Base-by-base conservation (phyloP, 2,329 filamentous ascomycete species). In the Cercospora nicotianae region DNA sequence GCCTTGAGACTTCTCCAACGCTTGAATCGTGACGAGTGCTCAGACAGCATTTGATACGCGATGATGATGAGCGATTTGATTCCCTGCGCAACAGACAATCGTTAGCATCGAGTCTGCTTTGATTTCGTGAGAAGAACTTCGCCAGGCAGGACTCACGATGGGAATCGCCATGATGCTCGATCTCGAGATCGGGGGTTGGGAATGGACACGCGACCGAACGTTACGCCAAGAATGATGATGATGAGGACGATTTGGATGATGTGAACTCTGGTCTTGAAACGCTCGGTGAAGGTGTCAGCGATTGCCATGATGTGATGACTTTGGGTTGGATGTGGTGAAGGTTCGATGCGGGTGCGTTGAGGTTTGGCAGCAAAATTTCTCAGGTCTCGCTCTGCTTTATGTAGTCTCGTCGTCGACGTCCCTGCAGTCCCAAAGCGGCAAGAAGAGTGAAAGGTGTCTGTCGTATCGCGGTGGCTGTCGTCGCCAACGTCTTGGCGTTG, bases 1-100 rank as follows among this genome's bases (percentile, higher is more conserved):
- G 80, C 80, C 72, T 82, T 83, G 5, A 79, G 72, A 70, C 77
- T 81, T 30, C 70, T 75, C 80, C 79, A 83, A 64, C 74, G 75
- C 12, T 73, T 67, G 63, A 82, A 75, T 1, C 70, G 68, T 4
- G 67, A 45, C 12, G 77, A 69, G 66, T 81, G 78, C 48, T 79
- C 77, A 28, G 79, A 79, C 1, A 81, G 69, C 55, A 83, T 68
- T 65, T 82, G 78, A 68, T 83, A 83, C 8, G 67, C 53, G 67
- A 83, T 76, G 63, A 83, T 74, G 51, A 81, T 67, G 26, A 83
- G 70, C 0, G 79, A 80, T 73, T 83, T 83, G 30, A 76, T 64
- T 16, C 69, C 70, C 70, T 72, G 36, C 28, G 10, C 9, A 45
- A 18, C 26, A 5, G 16, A 2, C 20, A 0, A 39, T 28, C 8